Percentiles rank a stretch among this genome's conserved stretches.
phyloP scores from a whole-genome alignment of 2,329 filamentous ascomycete genomes.

The Westerdykella sp. region DNA sequence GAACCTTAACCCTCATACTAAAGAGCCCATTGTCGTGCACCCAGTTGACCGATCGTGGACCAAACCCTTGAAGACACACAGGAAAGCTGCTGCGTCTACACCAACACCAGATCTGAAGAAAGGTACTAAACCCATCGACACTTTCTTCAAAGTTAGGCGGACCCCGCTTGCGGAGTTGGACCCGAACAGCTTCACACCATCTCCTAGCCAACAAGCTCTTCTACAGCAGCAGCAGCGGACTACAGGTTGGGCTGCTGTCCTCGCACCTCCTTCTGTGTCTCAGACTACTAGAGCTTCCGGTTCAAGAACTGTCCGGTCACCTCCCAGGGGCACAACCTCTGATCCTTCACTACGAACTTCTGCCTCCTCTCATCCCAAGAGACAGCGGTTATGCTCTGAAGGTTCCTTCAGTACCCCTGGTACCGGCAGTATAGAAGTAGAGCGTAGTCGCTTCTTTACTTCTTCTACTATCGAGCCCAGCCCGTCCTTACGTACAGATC shows the following conservation, averaged over 20 bases:
- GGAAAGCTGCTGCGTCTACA: conserved; percentile 14
- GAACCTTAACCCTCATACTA: conserved; percentile 85
- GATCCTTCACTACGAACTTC: conserved; percentile 38
- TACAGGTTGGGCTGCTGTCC: conserved; percentile 50
- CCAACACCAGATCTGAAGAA: conserved; percentile 49
- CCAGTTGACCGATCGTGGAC: conserved; percentile 29
- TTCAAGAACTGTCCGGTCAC: conserved; percentile 21
- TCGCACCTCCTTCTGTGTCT: conserved; percentile 39
- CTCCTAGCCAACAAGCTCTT: conserved; percentile 57
- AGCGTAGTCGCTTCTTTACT: conserved; percentile 44
- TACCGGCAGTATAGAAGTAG: conserved; percentile 19
- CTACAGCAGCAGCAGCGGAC: conserved; percentile 47
- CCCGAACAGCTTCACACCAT: conserved; percentile 60
- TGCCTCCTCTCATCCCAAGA: conserved; percentile 40
- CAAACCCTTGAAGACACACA: conserved; percentile 26
- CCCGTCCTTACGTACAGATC: conserved; percentile 37
- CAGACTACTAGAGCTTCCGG: conserved; percentile 3
- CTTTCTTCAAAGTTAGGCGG: conserved; percentile 60
- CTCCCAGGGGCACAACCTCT: conserved; percentile 37
- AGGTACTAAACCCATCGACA: conserved; percentile 52
- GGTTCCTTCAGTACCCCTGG: conserved; percentile 22
- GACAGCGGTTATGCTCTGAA: conserved; percentile 43
- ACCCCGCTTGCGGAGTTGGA: conserved; percentile 61
- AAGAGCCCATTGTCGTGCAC: conserved; percentile 50
- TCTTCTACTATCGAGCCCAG: conserved; percentile 33